Base-by-base conservation (phyloP, 169 alveolate genomes). In the Cryptosporidium meleagridis region DNA sequence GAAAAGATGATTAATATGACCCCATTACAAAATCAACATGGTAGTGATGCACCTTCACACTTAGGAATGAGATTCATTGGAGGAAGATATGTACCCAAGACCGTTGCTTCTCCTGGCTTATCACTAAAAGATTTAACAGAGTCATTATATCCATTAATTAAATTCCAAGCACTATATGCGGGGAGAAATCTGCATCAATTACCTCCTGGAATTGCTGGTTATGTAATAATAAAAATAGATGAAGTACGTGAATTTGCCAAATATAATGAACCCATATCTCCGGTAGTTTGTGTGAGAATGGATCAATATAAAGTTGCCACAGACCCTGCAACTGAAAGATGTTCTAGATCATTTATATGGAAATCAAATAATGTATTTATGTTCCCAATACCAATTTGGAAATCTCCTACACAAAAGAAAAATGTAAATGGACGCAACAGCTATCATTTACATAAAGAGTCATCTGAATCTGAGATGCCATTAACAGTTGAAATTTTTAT, bases 201-300 rank as follows among this genome's bases (percentile, higher is more conserved):
- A 80, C 89, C 89, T 21, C 89, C 89, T 12, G 89, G 89, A 41
- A 70, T 80, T 59, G 89, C 80, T 16, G 89, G 89, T 39, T 80
- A 80, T 39, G 89, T 80, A 37, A 80, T 80, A 80, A 80, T 80
- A 61, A 80, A 80, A 53, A 80, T 80, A 26, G 89, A 80, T 80
- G 89, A 80, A 41, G 89, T 80, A 39, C 72, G 89, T 37, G 89
- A 80, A 44, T 80, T 80, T 62, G 89, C 89, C 23, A 80, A 80
- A 29, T 80, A 80, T 45, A 80, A 67, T 29, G 89, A 80, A 26
- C 89, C 89, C 5, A 80, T 80, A 18, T 80, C 89, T 5, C 89
- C 89, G 26, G 89, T 65, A 23, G 89, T 80, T 45, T 80, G 89
- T 80, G 89, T 80, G 29, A 59, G 75, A 62, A 80, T 80, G 89